phyloP scores from a whole-genome alignment of 2,329 filamentous ascomycete species.

The Pseudogymnoascus sp. region DNA sequence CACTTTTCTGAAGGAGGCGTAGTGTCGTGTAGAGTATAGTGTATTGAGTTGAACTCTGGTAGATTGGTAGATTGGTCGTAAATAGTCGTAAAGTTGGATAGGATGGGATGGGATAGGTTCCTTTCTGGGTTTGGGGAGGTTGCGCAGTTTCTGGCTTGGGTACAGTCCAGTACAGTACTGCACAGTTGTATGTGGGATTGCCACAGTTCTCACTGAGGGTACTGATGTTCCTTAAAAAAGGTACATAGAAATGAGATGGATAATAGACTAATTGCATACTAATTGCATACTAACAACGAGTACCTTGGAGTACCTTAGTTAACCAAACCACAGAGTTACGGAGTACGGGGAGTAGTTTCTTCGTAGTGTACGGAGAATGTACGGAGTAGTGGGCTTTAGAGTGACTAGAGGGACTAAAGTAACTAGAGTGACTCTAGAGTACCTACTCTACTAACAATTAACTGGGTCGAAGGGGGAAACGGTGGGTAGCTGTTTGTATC shows the following conservation, averaged over 20 bases:
- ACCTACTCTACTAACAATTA: background rate
- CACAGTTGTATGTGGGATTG: background rate
- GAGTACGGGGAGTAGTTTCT: background rate
- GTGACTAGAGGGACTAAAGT: background rate
- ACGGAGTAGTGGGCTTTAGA: background rate
- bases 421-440: background rate
- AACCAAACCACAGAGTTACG: background rate
- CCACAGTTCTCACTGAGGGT: conserved; percentile 4
- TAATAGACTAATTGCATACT: background rate
- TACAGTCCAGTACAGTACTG: background rate
- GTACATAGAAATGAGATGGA: background rate
- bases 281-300: background rate
- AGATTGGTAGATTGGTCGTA: conserved; percentile 1
- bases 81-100: conserved; percentile 4
- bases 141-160: background rate
- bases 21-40: conserved; percentile 8
- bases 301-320: background rate
- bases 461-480: conserved; percentile 7
- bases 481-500: conserved; percentile 2
- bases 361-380: background rate
- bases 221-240: background rate
- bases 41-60: background rate
- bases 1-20: background rate
- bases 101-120: background rate
- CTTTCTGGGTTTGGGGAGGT: conserved; percentile 1